Percentiles rank a stretch among this genome's conserved stretches.
Evolutionary conservation across 2,329 filamentous ascomycete genomes (phyloP).

Genomic region (Coleophoma cylindrospora): DNA sequence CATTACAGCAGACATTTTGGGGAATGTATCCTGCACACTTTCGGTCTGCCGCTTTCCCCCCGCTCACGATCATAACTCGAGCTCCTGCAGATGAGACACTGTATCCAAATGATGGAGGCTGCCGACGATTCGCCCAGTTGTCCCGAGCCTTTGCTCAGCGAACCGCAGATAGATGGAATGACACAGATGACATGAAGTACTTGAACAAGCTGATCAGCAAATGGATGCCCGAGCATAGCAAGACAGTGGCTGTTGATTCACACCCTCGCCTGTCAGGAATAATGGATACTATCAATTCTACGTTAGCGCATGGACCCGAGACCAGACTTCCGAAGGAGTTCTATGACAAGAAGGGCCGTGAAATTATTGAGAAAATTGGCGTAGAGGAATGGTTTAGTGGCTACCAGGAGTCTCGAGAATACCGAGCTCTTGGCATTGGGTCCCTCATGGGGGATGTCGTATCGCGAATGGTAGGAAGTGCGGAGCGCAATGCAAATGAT

Average conservation of each 20-base stretch:
- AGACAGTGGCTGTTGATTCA: slow-evolving; percentile 74
- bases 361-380: slow-evolving; percentile 66
- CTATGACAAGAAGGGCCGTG: slow-evolving; percentile 69
- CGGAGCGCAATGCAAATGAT: slow-evolving; percentile 49
- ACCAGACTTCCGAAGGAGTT: slow-evolving; percentile 81
- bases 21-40: slow-evolving; percentile 64
- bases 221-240: slow-evolving; percentile 73
- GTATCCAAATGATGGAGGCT: slow-evolving; percentile 73
- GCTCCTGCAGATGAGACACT: slow-evolving; percentile 68
- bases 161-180: slow-evolving; percentile 69
- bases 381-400: slow-evolving; percentile 93
- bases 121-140: slow-evolving; percentile 66
- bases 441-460: slow-evolving; percentile 79
- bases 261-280: slow-evolving; percentile 82
- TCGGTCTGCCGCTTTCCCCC: slow-evolving; percentile 46
- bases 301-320: slow-evolving; percentile 73
- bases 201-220: slow-evolving; percentile 72
- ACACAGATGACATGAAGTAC: slow-evolving; percentile 76
- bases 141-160: slow-evolving; percentile 67
- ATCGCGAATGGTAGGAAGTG: slow-evolving; percentile 64
- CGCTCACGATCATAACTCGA: slow-evolving; percentile 62
- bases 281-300: slow-evolving; percentile 91
- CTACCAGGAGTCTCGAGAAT: slow-evolving; percentile 79
- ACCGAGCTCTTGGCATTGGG: slow-evolving; percentile 85
- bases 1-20: slow-evolving; percentile 68